These are phyloP conservation scores for Rubus parviflorus DNA, from an alignment of 306 rosid genomes.

Conservation along the genomic window DNA sequence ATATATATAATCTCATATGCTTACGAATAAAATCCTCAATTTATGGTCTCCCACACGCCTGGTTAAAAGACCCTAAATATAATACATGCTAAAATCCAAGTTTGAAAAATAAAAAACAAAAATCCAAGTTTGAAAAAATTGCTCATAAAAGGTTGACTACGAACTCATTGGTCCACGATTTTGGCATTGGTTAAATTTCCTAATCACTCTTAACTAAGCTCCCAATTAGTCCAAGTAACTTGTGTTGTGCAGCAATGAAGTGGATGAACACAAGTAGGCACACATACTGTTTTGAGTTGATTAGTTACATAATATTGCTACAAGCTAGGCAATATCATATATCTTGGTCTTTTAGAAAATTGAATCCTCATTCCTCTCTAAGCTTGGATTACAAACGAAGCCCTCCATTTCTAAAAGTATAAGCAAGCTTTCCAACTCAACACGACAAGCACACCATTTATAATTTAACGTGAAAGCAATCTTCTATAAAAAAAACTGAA, in stretches of 20 bases:
- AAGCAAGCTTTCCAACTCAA: neutral
- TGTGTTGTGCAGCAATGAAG: neutral
- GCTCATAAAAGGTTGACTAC: too few species aligned
- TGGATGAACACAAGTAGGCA: neutral
- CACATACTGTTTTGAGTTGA: neutral
- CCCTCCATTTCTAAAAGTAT: conserved; percentile 29
- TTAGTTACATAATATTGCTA: neutral
- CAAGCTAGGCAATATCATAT: neutral
- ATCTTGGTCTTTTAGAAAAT: neutral
- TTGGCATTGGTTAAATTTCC: neutral
- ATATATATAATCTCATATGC: neutral
- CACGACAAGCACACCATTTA: neutral
- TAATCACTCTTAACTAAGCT: neutral
- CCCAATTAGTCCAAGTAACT: neutral
- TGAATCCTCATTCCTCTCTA: conserved; percentile 2
- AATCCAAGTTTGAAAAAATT: too few species aligned
- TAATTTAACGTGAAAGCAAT: conserved; percentile 43
- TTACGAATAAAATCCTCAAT: neutral
- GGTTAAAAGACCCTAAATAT: neutral
- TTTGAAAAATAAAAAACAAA: too few species aligned
- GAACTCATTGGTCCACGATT: too few species aligned
- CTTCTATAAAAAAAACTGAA: neutral
- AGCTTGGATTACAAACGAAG: conserved; percentile 31
- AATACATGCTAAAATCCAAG: neutral
- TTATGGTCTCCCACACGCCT: neutral